phyloP scores from a whole-genome alignment of 2,329 filamentous ascomycete species.

The Claviceps spartinae region DNA sequence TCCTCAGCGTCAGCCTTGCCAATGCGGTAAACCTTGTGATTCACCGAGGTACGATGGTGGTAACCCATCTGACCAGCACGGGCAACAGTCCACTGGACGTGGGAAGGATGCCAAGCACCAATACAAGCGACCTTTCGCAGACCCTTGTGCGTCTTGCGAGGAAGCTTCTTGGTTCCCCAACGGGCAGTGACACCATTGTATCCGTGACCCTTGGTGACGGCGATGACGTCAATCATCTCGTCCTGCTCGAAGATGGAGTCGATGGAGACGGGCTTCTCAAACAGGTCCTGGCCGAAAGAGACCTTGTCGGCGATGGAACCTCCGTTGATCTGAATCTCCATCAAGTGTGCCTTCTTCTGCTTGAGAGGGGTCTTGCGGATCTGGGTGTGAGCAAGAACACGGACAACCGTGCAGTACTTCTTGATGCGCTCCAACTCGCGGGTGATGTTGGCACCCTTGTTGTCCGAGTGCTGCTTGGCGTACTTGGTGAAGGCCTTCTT shows the following conservation, averaged over 20 bases:
- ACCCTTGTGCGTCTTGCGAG: conserved; percentile 99
- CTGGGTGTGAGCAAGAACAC: conserved; percentile 98
- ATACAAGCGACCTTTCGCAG: conserved; percentile 99
- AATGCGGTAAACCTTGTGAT: conserved; percentile 99
- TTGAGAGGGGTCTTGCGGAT: conserved; percentile 98
- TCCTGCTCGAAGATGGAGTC: conserved; percentile 96
- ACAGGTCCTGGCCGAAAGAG: conserved; percentile 83
- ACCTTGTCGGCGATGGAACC: conserved; percentile 95
- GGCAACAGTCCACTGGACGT: conserved; percentile 99
- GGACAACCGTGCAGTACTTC: conserved; percentile 99
- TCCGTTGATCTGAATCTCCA: conserved; percentile 99
- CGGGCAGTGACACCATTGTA: conserved; percentile 93
- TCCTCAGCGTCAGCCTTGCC: conserved; percentile 83
- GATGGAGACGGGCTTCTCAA: conserved; percentile 97
- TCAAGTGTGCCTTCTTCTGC: conserved; percentile 99
- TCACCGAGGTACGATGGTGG: conserved; percentile 99
- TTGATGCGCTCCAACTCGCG: conserved; percentile 99
- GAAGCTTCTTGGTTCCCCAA: conserved; percentile 99
- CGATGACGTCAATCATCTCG: conserved; percentile 98
- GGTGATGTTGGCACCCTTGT: conserved; percentile 76
- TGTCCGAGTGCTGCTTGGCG: conserved; percentile 99
- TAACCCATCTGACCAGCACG: conserved; percentile 99
- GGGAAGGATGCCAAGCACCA: conserved; percentile 98
- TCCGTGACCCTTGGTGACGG: conserved; percentile 99
- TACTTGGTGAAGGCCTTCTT: conserved; percentile 99